These are phyloP conservation scores for Wickerhamomyces chambardii DNA, from an alignment of 805 yeast species.

Conservation along the genomic window DNA sequence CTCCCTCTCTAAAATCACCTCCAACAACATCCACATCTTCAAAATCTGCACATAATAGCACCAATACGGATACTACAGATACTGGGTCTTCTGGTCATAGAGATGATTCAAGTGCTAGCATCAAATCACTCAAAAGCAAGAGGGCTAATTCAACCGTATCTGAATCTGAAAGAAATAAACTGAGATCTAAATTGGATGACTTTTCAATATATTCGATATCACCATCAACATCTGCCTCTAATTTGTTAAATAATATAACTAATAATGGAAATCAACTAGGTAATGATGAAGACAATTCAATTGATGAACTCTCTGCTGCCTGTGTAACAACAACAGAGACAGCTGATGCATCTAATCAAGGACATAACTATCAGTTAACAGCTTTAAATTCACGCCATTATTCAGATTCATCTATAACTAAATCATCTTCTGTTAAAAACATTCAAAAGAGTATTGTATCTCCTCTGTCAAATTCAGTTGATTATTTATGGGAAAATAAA, in stretches of 20 bases:
- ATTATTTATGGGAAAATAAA: slow-evolving; percentile 10
- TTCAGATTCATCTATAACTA: slow-evolving; percentile 1
- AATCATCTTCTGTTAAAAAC: not conserved
- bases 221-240: not conserved
- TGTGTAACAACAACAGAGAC: no score
- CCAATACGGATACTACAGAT: not conserved
- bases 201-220: not conserved
- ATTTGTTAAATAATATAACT: slow-evolving; percentile 5
- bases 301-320: not conserved
- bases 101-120: no score
- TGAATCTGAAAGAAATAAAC: slow-evolving; percentile 14
- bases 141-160: slow-evolving; percentile 14
- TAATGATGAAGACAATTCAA: not conserved
- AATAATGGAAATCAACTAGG: not conserved
- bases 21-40: not conserved
- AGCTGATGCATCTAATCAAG: no score
- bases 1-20: not conserved
- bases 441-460: not conserved
- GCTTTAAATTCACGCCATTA: not conserved
- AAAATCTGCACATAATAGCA: not conserved
- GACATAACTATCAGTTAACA: no score
- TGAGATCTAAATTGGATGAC: slow-evolving; percentile 10
- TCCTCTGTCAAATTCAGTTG: slow-evolving; percentile 7
- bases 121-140: no score
- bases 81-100: no score